These are phyloP conservation scores for Aspergillus nanangensis DNA, from an alignment of 495 filamentous ascomycete species.

Conservation along the genomic window DNA sequence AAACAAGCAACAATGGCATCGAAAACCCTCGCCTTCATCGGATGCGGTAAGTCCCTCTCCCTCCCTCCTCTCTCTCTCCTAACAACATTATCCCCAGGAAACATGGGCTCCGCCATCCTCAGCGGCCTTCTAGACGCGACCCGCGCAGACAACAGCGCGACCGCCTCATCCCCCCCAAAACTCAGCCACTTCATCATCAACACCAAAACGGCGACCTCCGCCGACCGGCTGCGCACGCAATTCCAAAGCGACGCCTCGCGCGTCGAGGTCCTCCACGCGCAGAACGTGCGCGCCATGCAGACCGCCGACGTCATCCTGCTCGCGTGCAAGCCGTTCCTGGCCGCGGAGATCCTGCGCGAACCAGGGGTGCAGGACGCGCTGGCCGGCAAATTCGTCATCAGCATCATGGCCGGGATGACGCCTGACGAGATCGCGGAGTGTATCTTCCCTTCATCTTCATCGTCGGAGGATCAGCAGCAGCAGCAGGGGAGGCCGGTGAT, in stretches of 20 bases:
- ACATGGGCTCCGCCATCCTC: slow-evolving; percentile 37
- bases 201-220: slow-evolving; percentile 27
- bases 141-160: slow-evolving; percentile 9
- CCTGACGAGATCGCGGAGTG: slow-evolving; percentile 56
- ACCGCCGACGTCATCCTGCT: slow-evolving; percentile 30
- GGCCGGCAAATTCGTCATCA: slow-evolving; percentile 74
- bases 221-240: slow-evolving; percentile 1
- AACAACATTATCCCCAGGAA: slow-evolving; percentile 20
- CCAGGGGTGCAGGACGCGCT: slow-evolving; percentile 35
- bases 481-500: slow-evolving; percentile 13
- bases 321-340: slow-evolving; percentile 35
- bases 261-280: neutral
- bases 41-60: slow-evolving; percentile 20
- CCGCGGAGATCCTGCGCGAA: slow-evolving; percentile 21
- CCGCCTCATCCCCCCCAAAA: neutral
- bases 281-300: slow-evolving; percentile 22
- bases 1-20: neutral
- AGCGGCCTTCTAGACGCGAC: slow-evolving; percentile 27
- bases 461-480: too few relatives aligned
- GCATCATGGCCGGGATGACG: slow-evolving; percentile 78
- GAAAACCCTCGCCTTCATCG: slow-evolving; percentile 22
- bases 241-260: slow-evolving; percentile 6
- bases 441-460: slow-evolving; percentile 41
- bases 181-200: slow-evolving; percentile 19
- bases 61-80: neutral